Base-by-base conservation (phyloP, 2,329 filamentous ascomycete genomes). In the Hysterium pulicare region DNA sequence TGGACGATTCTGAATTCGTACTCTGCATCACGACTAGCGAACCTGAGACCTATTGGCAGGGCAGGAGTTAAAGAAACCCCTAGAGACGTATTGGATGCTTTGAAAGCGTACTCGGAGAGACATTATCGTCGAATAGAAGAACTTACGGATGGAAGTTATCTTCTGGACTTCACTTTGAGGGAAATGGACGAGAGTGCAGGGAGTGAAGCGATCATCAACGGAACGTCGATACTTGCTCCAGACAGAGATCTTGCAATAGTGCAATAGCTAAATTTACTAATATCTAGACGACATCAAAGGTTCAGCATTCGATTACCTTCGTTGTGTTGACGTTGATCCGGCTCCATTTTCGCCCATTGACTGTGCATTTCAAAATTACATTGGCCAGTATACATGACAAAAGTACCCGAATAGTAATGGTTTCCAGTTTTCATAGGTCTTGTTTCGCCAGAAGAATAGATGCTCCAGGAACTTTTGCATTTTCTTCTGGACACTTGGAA, bases 51-150 rank as follows among this genome's bases (percentile, higher is more conserved):
- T 2, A 47, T 53, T 20, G 60, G 50, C 40, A 67, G 58, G 46
- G 58, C 55, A 16, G 61, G 58, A 46, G 52, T 55, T 54, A 59
- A 63, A 59, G 59, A 66, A 8, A 58, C 65, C 44, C 66, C 95
- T 57, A 87, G 86, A 62, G 90, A 95, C 57, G 83, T 98, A 3
- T 67, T 96, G 30, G 86, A 91, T 53, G 91, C 85, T n/a, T 74
- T 98, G 45, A 84, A 82, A 54, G 87, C 86, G 13, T 97, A 98
- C 64, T 95, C 90, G 0, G 90, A 97, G 68, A 79, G 90, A 51
- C 93, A 98, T 66, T 96, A 95, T 67, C 86, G 84, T 66, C 79
- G 91, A 41, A 78, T 93, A 54, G 90, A 95, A 64, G 91, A 95
- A 59, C 71, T 96, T 55, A 82, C 90, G 31, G 91, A 97, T 62